Evolutionary conservation across 2,329 filamentous ascomycete species (phyloP).

Genomic region (Teratosphaeria nubilosa): DNA sequence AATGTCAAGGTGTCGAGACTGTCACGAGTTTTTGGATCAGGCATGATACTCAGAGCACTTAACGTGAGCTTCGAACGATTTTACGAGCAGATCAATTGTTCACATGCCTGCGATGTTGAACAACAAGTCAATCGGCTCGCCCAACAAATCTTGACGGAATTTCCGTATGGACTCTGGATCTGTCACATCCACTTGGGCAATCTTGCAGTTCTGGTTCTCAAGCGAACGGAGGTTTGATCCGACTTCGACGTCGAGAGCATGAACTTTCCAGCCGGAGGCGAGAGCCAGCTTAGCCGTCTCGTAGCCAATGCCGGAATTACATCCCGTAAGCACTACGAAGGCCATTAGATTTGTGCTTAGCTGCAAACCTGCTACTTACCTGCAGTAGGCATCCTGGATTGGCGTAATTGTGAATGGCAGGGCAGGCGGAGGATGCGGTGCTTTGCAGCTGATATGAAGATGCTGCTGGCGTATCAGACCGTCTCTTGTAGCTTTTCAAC

Average conservation of each 20-base stretch:
- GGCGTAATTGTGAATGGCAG: neutral
- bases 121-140: conserved; percentile 27
- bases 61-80: neutral
- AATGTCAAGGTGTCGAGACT: conserved; percentile 16
- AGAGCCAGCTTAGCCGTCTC: conserved; percentile 3
- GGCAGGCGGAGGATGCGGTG: neutral
- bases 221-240: conserved; percentile 23
- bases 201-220: neutral
- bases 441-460: too few species aligned
- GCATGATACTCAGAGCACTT: neutral
- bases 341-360: neutral
- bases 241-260: conserved; percentile 22
- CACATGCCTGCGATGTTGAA: conserved; percentile 30
- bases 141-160: conserved; percentile 22
- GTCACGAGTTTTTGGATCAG: conserved; percentile 16
- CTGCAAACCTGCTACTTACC: neutral
- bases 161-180: conserved; percentile 25
- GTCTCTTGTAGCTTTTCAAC: too few species aligned
- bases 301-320: conserved; percentile 3
- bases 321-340: conserved; percentile 1
- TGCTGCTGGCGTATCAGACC: too few species aligned
- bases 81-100: neutral
- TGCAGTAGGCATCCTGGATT: neutral
- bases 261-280: conserved; percentile 22
- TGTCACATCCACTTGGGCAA: conserved; percentile 24